A percentile compares a stretch with the other conserved stretches of the same genome.
phyloP scores from a whole-genome alignment of 352 stramenopile species.

The Phytophthora pseudosyringae region DNA sequence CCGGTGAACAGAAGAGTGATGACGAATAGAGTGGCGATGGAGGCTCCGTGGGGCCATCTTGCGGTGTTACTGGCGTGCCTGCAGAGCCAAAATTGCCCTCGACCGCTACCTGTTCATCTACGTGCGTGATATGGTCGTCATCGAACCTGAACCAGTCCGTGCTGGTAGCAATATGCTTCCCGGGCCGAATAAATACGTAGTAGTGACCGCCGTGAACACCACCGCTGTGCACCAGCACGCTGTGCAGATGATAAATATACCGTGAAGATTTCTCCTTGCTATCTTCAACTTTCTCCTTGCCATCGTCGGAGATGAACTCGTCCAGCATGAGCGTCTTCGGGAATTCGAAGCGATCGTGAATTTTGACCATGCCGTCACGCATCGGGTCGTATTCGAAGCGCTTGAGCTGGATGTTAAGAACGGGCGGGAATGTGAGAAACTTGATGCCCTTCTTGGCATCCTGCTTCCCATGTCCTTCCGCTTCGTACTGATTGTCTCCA shows the following conservation, averaged over 20 bases:
- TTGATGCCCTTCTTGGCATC: slow-evolving; percentile 89
- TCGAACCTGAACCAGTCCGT: slow-evolving; percentile 86
- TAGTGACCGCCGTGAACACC: slow-evolving; percentile 90
- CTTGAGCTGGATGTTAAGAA: slow-evolving; percentile 94
- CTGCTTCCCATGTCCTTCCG: slow-evolving; percentile 89
- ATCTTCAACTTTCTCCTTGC: slow-evolving; percentile 2
- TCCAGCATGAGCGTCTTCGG: slow-evolving; percentile 79
- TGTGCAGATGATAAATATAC: slow-evolving; percentile 84
- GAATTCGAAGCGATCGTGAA: slow-evolving; percentile 90
- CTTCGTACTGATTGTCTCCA: slow-evolving; percentile 95
- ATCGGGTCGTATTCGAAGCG: slow-evolving; percentile 90
- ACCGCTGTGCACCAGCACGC: slow-evolving; percentile 85
- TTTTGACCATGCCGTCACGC: slow-evolving; percentile 90
- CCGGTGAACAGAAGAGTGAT: slow-evolving; percentile 53
- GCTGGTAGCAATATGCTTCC: slow-evolving; percentile 65
- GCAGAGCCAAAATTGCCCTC: slow-evolving; percentile 82
- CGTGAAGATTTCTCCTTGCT: slow-evolving; percentile 19
- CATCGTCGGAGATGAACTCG: slow-evolving; percentile 50
- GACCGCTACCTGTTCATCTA: slow-evolving; percentile 73
- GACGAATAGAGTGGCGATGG: slow-evolving; percentile 65
- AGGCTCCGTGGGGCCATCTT: slow-evolving; percentile 27
- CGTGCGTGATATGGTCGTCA: slow-evolving; percentile 83
- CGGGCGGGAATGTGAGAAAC: slow-evolving; percentile 87
- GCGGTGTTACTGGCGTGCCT: slow-evolving; percentile 19
- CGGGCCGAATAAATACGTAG: slow-evolving; percentile 90